Evolutionary conservation across 306 rosid species (phyloP), one percentile per base, ranked within the genome.

Genomic region (Ochetophila trinervis): DNA sequence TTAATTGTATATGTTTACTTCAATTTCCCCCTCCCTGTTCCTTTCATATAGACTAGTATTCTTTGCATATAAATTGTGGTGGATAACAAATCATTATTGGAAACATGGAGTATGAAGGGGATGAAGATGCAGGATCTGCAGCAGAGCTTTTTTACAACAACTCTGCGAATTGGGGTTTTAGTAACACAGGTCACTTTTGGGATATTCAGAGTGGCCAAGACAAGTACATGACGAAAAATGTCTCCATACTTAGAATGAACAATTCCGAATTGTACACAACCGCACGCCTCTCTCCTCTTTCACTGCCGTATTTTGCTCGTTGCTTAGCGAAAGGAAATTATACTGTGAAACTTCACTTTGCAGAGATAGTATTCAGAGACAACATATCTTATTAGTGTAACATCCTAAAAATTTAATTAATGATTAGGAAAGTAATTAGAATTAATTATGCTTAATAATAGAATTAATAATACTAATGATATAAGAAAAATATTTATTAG

Each of bases 301-400:
- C 86, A 4, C 86, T 84, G 48, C 77, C 86, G 16, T 87, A 87
- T 66, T 82, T 77, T 65, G 79, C 63, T n/a, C 86, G 67, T 62
- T 87, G 89, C 84, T 73, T 87, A 79, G 84, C 78, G 68, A 82
- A 84, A 79, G 86, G 86, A 55, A 84, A 79, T 72, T 87, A 84
- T 63, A 77, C 81, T 11, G 78, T 87, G 47, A 83, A 68, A 53
- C 79, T 87, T 17, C 84, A 79, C 63, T 87, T 87, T 52, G 84
- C 89, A 3, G 93, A 87, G 64, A 77, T 82, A 74, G 62, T 57
- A 32, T 71, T 87, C 53, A 64, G 83, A 17, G 80, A 79, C 16
- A 82, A 78, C 57, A 75, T 69, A 57, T 84, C 89, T 45, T 87
- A 70, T 60, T 65, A n/a, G n/a, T n/a, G n/a, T n/a, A n/a, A n/a